Evolutionary conservation across 2,329 filamentous ascomycete species (phyloP).

Genomic region (Fusarium metavorans): DNA sequence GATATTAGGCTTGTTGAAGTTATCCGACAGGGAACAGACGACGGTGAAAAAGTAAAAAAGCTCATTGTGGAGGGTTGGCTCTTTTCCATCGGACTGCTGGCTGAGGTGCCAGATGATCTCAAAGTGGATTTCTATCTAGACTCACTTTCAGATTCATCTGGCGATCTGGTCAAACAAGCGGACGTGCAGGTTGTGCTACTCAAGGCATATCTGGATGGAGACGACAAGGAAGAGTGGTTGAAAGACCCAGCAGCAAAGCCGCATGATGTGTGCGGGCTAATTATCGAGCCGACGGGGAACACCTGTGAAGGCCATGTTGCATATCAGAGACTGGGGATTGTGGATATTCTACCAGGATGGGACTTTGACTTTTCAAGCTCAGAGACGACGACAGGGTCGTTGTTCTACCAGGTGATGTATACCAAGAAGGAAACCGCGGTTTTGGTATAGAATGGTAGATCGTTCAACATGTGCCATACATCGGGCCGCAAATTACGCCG

Average conservation of each 20-base stretch:
- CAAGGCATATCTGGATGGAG: background rate
- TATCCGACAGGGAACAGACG: background rate
- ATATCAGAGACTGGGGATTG: background rate
- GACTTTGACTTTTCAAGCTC: background rate
- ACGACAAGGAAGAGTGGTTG: background rate
- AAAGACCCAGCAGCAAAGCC: background rate
- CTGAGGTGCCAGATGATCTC: background rate
- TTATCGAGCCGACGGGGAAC: background rate
- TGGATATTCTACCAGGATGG: background rate
- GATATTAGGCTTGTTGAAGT: background rate
- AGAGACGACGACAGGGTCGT: background rate
- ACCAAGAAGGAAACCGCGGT: background rate
- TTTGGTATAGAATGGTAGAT: background rate
- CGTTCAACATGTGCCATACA: background rate
- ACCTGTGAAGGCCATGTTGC: rapidly evolving
- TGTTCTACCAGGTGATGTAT: background rate
- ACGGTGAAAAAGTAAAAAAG: background rate
- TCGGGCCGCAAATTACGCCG: background rate
- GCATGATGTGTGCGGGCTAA: background rate
- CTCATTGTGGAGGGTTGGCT: background rate
- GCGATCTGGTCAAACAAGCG: background rate
- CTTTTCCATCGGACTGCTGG: background rate
- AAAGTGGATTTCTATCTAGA: background rate
- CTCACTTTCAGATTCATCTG: background rate
- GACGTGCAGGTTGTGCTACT: background rate